phyloP scores from a whole-genome alignment of 176 grass and related monocot species.

The Oryza punctata region DNA sequence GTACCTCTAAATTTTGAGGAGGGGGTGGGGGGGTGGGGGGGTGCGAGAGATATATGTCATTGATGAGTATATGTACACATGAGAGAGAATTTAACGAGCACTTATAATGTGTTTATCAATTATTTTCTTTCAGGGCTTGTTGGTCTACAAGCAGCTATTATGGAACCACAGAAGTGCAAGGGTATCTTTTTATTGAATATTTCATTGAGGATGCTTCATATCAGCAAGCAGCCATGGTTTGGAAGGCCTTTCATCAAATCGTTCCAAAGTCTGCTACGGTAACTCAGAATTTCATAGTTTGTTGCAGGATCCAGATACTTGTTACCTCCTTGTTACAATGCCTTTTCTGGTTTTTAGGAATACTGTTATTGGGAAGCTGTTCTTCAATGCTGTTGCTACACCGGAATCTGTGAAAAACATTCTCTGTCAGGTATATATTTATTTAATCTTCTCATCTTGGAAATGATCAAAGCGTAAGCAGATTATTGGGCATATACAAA shows the following conservation, averaged over 20 bases:
- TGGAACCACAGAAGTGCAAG: conserved; percentile 68
- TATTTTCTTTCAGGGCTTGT: conserved; percentile 74
- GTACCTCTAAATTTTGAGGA: not conserved
- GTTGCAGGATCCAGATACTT: not conserved
- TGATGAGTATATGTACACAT: not conserved
- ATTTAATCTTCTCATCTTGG: not conserved
- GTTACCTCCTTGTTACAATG: conserved; percentile 21
- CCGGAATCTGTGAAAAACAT: conserved; percentile 90
- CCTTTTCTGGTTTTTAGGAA: conserved; percentile 61
- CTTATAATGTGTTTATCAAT: not conserved
- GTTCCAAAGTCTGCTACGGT: conserved; percentile 90
- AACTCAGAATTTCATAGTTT: conserved; percentile 24
- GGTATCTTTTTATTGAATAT: conserved; percentile 90
- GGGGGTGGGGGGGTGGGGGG: too few species aligned
- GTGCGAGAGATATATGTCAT: not conserved
- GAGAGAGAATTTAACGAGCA: conserved; percentile 10
- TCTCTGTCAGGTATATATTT: conserved; percentile 74
- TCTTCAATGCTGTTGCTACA: conserved; percentile 90
- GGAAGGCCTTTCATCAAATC: conserved; percentile 88
- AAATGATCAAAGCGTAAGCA: not conserved
- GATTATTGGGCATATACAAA: not conserved
- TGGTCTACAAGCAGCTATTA: conserved; percentile 81
- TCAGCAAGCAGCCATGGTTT: conserved; percentile 94
- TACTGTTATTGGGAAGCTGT: conserved; percentile 81
- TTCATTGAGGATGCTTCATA: conserved; percentile 96